phyloP scores from a whole-genome alignment of 2,329 filamentous ascomycete genomes.

The Epichloe aotearoae region DNA sequence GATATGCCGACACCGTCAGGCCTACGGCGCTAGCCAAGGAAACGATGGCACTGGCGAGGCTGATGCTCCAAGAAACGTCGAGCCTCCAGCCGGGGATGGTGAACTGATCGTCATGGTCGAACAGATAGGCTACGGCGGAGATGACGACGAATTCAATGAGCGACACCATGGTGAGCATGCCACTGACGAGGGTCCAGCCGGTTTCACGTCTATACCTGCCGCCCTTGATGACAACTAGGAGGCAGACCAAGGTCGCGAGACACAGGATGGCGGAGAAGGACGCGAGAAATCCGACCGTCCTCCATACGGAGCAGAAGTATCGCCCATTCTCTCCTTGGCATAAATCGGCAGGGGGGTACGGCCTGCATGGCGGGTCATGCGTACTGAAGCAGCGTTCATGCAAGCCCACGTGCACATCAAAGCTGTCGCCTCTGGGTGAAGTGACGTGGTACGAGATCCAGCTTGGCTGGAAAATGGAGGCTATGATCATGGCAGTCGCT shows the following conservation, averaged over 20 bases:
- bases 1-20: slow-evolving; percentile 52
- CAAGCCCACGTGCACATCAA: slow-evolving; percentile 57
- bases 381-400: slow-evolving; percentile 68
- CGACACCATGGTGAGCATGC: slow-evolving; percentile 51
- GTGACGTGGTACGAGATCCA: slow-evolving; percentile 56
- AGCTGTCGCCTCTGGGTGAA: slow-evolving; percentile 30
- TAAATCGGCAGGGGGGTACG: slow-evolving; percentile 20
- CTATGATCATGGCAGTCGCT: slow-evolving; percentile 61
- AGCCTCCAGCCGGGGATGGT: slow-evolving; percentile 67
- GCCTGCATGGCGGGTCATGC: slow-evolving; percentile 44
- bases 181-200: slow-evolving; percentile 67
- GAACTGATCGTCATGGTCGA: slow-evolving; percentile 73
- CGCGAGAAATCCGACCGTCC: slow-evolving; percentile 76
- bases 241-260: slow-evolving; percentile 67
- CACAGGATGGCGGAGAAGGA: slow-evolving; percentile 73
- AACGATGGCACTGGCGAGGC: slow-evolving; percentile 41
- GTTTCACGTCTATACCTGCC: slow-evolving; percentile 67
- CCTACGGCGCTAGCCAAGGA: slow-evolving; percentile 40
- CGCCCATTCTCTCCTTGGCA: slow-evolving; percentile 33
- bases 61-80: slow-evolving; percentile 66
- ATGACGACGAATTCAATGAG: slow-evolving; percentile 64
- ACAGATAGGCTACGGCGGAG: slow-evolving; percentile 74
- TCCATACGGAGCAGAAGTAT: slow-evolving; percentile 87
- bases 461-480: slow-evolving; percentile 53
- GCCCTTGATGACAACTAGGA: slow-evolving; percentile 62